Base-by-base conservation (phyloP, 148 eudicot species). In the Spergularia marina region DNA sequence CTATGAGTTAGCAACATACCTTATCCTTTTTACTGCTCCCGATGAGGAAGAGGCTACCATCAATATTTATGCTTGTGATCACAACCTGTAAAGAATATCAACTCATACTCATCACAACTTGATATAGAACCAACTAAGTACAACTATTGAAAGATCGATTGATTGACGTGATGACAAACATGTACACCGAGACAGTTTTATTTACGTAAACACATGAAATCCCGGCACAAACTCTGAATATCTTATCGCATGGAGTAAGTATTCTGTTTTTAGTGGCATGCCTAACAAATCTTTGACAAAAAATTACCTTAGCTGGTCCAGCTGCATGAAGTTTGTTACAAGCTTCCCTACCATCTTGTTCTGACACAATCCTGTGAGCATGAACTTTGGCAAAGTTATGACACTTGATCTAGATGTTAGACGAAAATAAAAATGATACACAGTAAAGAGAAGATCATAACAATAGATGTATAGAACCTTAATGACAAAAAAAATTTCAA, bases 241-340 rank as follows among this genome's bases (percentile, higher is more conserved):
- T 44, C 8, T 67, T 20, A 9, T 67, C 36, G 15, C 10, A 41
- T 74, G 23, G 52, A 53, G 12, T 21, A 23, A 23, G 10, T 34
- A 2, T 12, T 53, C 10, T 17, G 20, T 65, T 17, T 41, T 20
- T 8, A 56, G 20, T 54, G n/a, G 5, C 74, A 70, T 23, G 59
- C 23, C 16, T 53, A 12, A 72, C 41, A n/a, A 17, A 54, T 20
- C 10, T 8, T 65, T 9, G 18, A 53, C 40, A 53, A 76, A 12
- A 75, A n/a, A 71, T 54, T 68, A 94, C 98, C 97, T 94, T 94
- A 71, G 87, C 76, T 69, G 98, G 98, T 71, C 98, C 98, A 85
- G 97, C 97, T 77, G 90, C 91, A 85, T 94, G 98, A 80, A 94
- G 88, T 84, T 85, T 82, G 80, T 85, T 91, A 77, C 98, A 94